Evolutionary conservation across 192 early-diverging fungal genomes (phyloP), one percentile per base, ranked within the genome.

Genomic region (Hyaloraphidium curvatum): DNA sequence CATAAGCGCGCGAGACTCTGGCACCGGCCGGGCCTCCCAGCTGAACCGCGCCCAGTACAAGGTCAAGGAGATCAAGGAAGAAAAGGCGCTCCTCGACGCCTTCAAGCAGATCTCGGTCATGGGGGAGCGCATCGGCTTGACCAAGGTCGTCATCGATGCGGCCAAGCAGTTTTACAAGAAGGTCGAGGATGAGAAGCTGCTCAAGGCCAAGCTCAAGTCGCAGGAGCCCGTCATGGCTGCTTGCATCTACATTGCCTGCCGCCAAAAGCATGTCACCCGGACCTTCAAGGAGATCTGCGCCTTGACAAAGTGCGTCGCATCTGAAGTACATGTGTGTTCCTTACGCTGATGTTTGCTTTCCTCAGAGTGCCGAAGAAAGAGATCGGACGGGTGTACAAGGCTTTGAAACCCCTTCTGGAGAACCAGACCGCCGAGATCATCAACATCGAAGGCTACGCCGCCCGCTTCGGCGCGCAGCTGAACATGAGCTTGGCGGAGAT

Each of bases 281-380:
- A 92, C 94, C 2, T 92, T 93, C 62, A 87, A 88, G 59, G 91
- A 98, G 63, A 89, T 95, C 48, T 86, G 83, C 55, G 79, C 82
- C 1, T 55, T 89, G 51, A 92, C 89, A 0, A 76, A 81, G n/a
- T n/a, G n/a, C n/a, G n/a, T n/a, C n/a, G n/a, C n/a, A n/a, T n/a
- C n/a, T n/a, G n/a, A n/a, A n/a, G n/a, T n/a, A n/a, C n/a, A n/a
- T n/a, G n/a, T n/a, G n/a, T n/a, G n/a, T n/a, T n/a, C n/a, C n/a
- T n/a, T n/a, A n/a, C n/a, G n/a, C n/a, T n/a, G n/a, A n/a, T n/a
- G n/a, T n/a, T n/a, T n/a, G n/a, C n/a, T n/a, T n/a, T n/a, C n/a
- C n/a, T n/a, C n/a, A n/a, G n/a, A 26, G 88, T 98, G 13, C 81
- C 86, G 25, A 91, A 91, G 59, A 92, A 89, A 58, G 90, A 92